Evolutionary conservation across 306 rosid genomes (phyloP), one percentile per base, ranked within the genome.

Genomic region (Delonix regia): DNA sequence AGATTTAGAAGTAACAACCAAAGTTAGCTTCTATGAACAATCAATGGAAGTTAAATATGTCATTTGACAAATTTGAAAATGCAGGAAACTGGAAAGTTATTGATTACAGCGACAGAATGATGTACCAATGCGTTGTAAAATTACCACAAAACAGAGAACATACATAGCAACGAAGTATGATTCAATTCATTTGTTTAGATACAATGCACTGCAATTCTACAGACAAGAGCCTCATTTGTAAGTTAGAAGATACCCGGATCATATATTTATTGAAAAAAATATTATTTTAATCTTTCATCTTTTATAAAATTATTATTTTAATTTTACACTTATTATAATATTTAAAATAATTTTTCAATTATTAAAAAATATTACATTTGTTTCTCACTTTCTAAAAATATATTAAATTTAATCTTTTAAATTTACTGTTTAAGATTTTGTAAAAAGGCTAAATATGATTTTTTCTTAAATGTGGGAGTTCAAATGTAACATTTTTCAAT

Each of bases 1-100:
- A 69, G 39, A 80, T 74, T 71, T 28, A 49, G 11, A 81, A 56
- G 44, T 42, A 64, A 27, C 36, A 57, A 48, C 15, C 62, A 70
- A 70, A 69, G 74, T 86, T 71, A 78, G 30, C 33, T 21, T 9
- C 2, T 21, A 21, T 30, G 30, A 76, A 44, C 59, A 66, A 22
- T 71, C 71, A 24, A 80, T 21, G 5, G 4, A 57, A 34, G 80
- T 44, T 70, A 24, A 8, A 66, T 27, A 77, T 2, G 2, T 34
- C 34, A 60, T 63, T 1, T 14, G 19, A 51, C 9, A 10, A n/a
- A 63, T 28, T 34, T 34, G 24, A 34, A 45, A 22, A 60, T n/a
- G 56, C 80, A 78, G 33, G 28, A 55, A 55, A 55, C 33, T 24
- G 13, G 62, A 77, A 21, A 51, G 44, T 34, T 30, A 30, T 34